phyloP scores from a whole-genome alignment of 495 filamentous ascomycete genomes.

The Neurospora sp. region DNA sequence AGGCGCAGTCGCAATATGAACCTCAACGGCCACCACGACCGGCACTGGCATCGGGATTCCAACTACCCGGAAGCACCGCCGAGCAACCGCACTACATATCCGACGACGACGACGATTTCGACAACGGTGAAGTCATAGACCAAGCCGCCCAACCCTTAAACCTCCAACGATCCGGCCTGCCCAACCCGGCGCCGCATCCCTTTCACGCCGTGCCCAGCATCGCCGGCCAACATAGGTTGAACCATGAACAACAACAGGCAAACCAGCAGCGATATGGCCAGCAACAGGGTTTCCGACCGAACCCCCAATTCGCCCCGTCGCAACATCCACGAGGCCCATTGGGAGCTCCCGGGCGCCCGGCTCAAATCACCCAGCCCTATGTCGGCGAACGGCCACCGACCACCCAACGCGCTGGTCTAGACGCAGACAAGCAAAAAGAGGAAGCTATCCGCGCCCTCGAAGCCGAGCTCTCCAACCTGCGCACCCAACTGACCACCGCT shows the following conservation, averaged over 20 bases:
- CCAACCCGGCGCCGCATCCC: slow-evolving; percentile 7
- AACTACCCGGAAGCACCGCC: not conserved
- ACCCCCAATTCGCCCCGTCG: no score
- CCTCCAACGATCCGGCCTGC: slow-evolving; percentile 1
- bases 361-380: slow-evolving; percentile 6
- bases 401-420: slow-evolving; percentile 4
- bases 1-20: slow-evolving; percentile 17
- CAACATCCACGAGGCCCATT: not conserved
- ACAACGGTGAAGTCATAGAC: slow-evolving; percentile 22
- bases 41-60: not conserved
- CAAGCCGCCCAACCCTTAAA: slow-evolving; percentile 8
- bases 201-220: slow-evolving; percentile 3
- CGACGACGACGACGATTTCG: slow-evolving; percentile 21
- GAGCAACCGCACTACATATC: slow-evolving; percentile 5
- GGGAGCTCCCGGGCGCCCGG: not conserved
- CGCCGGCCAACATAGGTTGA: slow-evolving; percentile 14
- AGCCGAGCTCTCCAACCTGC: slow-evolving; percentile 25
- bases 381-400: slow-evolving; percentile 1
- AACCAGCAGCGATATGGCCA: slow-evolving; percentile 8
- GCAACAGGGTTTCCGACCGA: slow-evolving; percentile 1
- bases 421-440: slow-evolving; percentile 5
- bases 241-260: slow-evolving; percentile 8
- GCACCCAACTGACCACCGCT: slow-evolving; percentile 32
- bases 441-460: slow-evolving; percentile 19
- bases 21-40: not conserved